Base-by-base conservation (phyloP, 331 rosid species). In the Arachis monticola region DNA sequence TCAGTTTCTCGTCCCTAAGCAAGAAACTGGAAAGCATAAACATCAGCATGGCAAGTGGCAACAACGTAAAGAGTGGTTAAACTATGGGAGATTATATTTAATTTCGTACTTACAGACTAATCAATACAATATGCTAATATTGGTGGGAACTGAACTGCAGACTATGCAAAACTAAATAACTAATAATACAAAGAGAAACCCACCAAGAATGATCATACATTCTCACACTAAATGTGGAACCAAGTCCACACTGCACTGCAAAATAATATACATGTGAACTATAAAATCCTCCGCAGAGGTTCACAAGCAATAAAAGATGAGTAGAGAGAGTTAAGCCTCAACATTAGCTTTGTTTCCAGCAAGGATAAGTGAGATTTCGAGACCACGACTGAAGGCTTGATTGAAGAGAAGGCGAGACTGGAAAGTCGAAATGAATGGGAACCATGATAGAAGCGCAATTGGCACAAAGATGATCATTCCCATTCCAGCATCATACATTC, bases 351-450 rank as follows among this genome's bases (percentile, higher is more conserved):
- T 94, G 82, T 92, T 94, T 77, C 99, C 99, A 30, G 99, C 89
- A 61, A 94, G 99, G 85, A 94, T 94, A 86, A 94, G 80, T 2
- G 99, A 94, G 73, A 94, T 94, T 81, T 94, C 97, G 81, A 94
- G 86, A 42, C 99, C 99, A 35, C 99, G 99, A 71, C 97, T 94
- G 75, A 92, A 94, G 44, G 99, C 99, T 90, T 94, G 99, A 77
- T 94, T 94, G 60, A 90, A 94, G 73, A 94, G 93, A 71, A 94
- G 97, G 55, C 99, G 97, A 68, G 99, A 94, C 80, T 92, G 99
- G 85, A 94, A 92, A 22, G 99, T 94, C 51, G 99, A 90, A 77
- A 92, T 73, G 87, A 94, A 94, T 0, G 99, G 99, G 85, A 94
- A 94, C 99, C 99, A 94, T 8, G 99, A 90, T 53, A 94, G 63